Percentiles rank a stretch among this genome's conserved stretches.
Conservation (phyloP, 768 basidiomycete species). For the Hygrocybe punicea region DNA sequence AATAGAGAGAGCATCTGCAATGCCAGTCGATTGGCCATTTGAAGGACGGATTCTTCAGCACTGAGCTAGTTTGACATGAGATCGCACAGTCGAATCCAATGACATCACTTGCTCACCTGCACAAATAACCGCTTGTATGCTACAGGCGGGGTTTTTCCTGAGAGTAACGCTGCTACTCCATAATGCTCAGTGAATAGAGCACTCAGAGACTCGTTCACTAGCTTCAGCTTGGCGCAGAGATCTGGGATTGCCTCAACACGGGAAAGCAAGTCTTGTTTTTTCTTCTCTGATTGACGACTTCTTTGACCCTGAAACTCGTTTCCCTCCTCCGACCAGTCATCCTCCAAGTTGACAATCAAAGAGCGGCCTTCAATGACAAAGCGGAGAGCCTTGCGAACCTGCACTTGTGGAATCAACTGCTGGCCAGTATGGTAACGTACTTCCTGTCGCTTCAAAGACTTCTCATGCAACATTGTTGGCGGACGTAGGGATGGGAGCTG, state of each 20-base stretch:
- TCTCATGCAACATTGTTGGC: constrained; percentile 18
- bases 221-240: background rate
- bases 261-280: background rate
- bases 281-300: background rate
- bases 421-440: background rate
- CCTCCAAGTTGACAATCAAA: constrained; percentile 1
- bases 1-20: constrained; percentile 10
- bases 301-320: background rate
- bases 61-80: constrained; percentile 12
- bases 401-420: constrained; percentile 11
- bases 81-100: background rate
- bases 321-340: constrained; percentile 3
- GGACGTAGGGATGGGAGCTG: constrained; percentile 22
- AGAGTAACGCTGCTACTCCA: background rate
- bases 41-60: constrained; percentile 23
- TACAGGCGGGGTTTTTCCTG: background rate
- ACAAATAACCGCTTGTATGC: constrained; percentile 10
- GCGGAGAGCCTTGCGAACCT: constrained; percentile 1
- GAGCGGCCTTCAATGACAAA: constrained; percentile 3
- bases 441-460: constrained; percentile 9
- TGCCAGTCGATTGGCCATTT: constrained; percentile 15
- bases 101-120: constrained; percentile 2
- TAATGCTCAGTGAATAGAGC: constrained; percentile 7
- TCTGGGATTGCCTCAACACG: background rate
- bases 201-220: constrained; percentile 2